Evolutionary conservation across 192 early-diverging fungal species (phyloP).

Genomic region (Gonapodya sp.): DNA sequence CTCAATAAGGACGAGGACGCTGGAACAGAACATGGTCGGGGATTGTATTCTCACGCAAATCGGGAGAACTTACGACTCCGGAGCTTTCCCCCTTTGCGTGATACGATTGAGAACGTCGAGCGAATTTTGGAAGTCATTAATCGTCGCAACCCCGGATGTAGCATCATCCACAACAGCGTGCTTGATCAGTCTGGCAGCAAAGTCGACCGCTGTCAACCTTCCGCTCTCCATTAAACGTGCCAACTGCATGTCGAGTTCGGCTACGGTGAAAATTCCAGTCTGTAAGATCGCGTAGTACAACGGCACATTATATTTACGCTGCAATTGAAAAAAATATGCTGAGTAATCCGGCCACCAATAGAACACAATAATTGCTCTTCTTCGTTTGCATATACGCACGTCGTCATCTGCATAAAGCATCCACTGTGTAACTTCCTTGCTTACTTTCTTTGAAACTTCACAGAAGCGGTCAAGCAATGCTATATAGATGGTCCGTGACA

Average conservation of each 20-base stretch:
- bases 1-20: constrained; percentile 38
- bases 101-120: constrained; percentile 65
- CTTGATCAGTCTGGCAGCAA: constrained; percentile 64
- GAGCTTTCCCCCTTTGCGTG: constrained; percentile 48
- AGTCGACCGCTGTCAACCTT: constrained; percentile 60
- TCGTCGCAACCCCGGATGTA: constrained; percentile 25
- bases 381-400: too few relatives aligned
- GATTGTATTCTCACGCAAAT: not conserved
- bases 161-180: constrained; percentile 53
- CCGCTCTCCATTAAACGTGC: constrained; percentile 72
- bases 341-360: constrained; percentile 9
- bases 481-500: constrained; percentile 76
- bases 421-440: constrained; percentile 83
- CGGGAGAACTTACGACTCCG: constrained; percentile 24
- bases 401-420: constrained; percentile 90
- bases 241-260: constrained; percentile 85
- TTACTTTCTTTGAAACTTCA: constrained; percentile 67
- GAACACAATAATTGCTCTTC: too few relatives aligned
- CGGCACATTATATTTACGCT: constrained; percentile 80
- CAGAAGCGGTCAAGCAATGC: constrained; percentile 74
- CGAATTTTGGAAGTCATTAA: constrained; percentile 46
- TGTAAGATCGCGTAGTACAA: constrained; percentile 74
- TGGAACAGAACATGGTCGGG: constrained; percentile 13
- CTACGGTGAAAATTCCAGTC: constrained; percentile 59
- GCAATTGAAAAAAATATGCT: not conserved